phyloP scores from a whole-genome alignment of 164 flowering plant genomes.

The Magnolia changhungtana region DNA sequence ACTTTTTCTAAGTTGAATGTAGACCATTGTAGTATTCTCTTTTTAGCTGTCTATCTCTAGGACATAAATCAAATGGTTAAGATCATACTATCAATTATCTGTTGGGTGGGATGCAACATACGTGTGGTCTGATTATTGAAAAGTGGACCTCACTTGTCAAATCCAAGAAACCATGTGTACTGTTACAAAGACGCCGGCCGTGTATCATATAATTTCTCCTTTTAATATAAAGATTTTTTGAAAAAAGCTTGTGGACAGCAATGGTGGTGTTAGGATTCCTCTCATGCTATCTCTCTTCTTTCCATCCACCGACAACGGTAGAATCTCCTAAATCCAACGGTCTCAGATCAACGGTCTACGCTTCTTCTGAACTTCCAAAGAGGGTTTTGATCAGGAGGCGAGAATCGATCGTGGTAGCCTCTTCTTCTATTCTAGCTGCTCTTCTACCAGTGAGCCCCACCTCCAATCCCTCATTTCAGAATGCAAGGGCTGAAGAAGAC shows the following conservation, averaged over 20 bases:
- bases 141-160: no score
- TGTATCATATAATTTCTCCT: background rate
- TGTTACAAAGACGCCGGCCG: no score
- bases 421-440: constrained; percentile 17
- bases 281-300: background rate
- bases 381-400: constrained; percentile 20
- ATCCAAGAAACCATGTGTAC: no score
- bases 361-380: constrained; percentile 13
- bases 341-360: background rate
- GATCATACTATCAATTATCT: no score
- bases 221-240: background rate
- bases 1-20: no score
- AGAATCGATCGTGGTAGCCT: constrained; percentile 24
- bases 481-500: constrained; percentile 37
- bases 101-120: no score
- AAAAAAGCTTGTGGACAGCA: background rate
- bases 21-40: no score
- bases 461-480: constrained; percentile 1
- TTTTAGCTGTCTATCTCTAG: no score
- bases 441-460: background rate
- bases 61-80: no score
- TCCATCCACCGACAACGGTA: background rate
- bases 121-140: no score
- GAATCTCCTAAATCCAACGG: background rate
- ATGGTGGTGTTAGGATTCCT: background rate